phyloP scores from a whole-genome alignment of 179 eudicot genomes.

The Amaranthus tricolor region DNA sequence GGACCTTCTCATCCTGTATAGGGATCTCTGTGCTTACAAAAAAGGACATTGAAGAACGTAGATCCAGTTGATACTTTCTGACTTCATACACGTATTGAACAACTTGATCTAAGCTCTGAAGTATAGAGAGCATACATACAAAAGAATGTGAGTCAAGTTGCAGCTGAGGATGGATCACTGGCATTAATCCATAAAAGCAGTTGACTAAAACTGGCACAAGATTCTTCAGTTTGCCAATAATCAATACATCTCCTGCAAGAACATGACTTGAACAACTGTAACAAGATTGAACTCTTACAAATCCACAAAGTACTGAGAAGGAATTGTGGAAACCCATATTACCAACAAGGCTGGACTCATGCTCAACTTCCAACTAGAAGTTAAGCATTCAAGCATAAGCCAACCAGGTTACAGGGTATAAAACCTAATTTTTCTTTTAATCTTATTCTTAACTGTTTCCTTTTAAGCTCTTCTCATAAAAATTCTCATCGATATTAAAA shows the following conservation, averaged over 20 bases:
- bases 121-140: conserved; percentile 75
- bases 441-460: neutral
- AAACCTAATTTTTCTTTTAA: neutral
- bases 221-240: conserved; percentile 50
- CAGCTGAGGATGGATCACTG: conserved; percentile 42
- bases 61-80: conserved; percentile 29
- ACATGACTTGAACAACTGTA: neutral
- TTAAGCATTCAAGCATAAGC: neutral
- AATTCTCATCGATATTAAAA: neutral
- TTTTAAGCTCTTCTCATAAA: neutral
- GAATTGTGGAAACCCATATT: neutral
- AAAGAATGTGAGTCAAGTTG: conserved; percentile 66
- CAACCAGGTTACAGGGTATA: neutral
- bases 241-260: conserved; percentile 46
- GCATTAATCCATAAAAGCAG: conserved; percentile 64
- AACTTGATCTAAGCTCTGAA: conserved; percentile 64
- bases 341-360: neutral
- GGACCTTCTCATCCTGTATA: conserved; percentile 31
- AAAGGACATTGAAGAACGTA: conserved; percentile 29
- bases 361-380: neutral
- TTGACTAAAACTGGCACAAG: conserved; percentile 65
- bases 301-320: neutral
- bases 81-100: conserved; percentile 49
- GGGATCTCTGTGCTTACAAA: conserved; percentile 17
- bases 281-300: neutral